Evolutionary conservation across 371 early-diverging fungal species (phyloP).

Genomic region (Mucor irregularis): DNA sequence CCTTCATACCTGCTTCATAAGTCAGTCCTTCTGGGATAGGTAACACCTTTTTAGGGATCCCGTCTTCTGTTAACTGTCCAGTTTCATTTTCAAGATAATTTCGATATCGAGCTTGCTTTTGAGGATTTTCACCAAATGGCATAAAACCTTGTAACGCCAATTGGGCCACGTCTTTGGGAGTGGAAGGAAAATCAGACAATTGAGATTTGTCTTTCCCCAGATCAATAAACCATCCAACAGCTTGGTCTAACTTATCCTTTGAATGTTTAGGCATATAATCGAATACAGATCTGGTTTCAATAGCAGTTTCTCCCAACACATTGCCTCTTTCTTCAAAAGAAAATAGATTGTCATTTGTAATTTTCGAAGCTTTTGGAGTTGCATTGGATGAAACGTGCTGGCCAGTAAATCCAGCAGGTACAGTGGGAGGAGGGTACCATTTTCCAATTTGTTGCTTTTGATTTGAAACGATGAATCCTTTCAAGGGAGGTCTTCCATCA

Average conservation of each 20-base stretch:
- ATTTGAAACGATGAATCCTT: conserved; percentile 53
- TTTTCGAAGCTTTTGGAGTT: neutral
- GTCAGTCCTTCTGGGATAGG: conserved; percentile 55
- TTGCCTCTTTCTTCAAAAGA: conserved; percentile 69
- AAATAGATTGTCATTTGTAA: conserved; percentile 23
- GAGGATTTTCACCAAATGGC: conserved; percentile 76
- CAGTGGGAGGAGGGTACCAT: conserved; percentile 61
- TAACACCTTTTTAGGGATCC: conserved; percentile 27
- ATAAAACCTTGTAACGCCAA: conserved; percentile 84
- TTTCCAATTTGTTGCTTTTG: conserved; percentile 43
- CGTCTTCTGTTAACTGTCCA: conserved; percentile 40
- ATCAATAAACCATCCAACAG: conserved; percentile 42
- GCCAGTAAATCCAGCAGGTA: conserved; percentile 60
- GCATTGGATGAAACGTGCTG: conserved; percentile 25
- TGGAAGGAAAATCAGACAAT: conserved; percentile 47
- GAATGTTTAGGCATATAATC: conserved; percentile 68
- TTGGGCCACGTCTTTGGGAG: conserved; percentile 67
- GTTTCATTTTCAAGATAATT: conserved; percentile 72
- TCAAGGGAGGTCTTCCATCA: conserved; percentile 64
- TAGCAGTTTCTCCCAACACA: conserved; percentile 71
- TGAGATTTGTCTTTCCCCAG: conserved; percentile 30
- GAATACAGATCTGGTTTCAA: conserved; percentile 76
- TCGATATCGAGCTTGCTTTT: conserved; percentile 81
- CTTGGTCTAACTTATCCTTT: conserved; percentile 64
- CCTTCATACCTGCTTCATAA: conserved; percentile 62